Evolutionary conservation across 2,329 filamentous ascomycete genomes (phyloP).

Genomic region (Ceratocystis diversiconidia): DNA sequence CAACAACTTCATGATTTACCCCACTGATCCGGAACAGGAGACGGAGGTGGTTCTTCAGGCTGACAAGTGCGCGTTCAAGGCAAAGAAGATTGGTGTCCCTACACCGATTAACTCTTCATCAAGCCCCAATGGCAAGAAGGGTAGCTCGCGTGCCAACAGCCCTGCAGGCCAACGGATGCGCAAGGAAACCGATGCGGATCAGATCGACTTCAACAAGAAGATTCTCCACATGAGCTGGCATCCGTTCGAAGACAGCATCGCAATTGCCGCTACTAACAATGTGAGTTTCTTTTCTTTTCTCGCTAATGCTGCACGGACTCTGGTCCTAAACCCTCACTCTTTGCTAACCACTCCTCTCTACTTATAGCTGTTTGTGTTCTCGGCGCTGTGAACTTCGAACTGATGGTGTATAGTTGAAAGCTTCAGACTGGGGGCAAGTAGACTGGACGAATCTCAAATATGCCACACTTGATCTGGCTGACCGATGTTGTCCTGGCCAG

Average conservation of each 20-base stretch:
- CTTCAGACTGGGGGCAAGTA: neutral
- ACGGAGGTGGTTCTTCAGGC: slow-evolving; percentile 95
- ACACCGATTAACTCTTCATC: slow-evolving; percentile 83
- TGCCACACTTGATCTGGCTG: slow-evolving; percentile 1
- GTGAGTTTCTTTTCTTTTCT: slow-evolving; percentile 43
- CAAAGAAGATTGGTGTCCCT: slow-evolving; percentile 96
- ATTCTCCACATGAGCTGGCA: slow-evolving; percentile 99
- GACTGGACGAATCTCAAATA: neutral
- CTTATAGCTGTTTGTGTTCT: slow-evolving; percentile 60
- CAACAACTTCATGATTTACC: slow-evolving; percentile 99
- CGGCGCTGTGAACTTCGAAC: slow-evolving; percentile 43
- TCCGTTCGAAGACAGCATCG: slow-evolving; percentile 98
- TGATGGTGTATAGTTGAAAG: neutral
- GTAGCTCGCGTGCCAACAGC: slow-evolving; percentile 73
- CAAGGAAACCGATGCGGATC: slow-evolving; percentile 97
- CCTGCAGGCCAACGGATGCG: slow-evolving; percentile 89
- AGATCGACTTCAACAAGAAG: slow-evolving; percentile 99
- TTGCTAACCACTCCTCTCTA: slow-evolving; percentile 18
- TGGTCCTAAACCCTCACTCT: neutral
- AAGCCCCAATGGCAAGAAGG: slow-evolving; percentile 73
- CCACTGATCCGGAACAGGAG: slow-evolving; percentile 87
- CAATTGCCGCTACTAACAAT: slow-evolving; percentile 98
- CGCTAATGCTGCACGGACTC: no score
- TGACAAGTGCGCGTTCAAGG: slow-evolving; percentile 98
- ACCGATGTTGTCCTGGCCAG: neutral